Percentiles rank a stretch among this genome's conserved stretches.
phyloP scores from a whole-genome alignment of 2,329 filamentous ascomycete species.

The Colletotrichum cuscutae region DNA sequence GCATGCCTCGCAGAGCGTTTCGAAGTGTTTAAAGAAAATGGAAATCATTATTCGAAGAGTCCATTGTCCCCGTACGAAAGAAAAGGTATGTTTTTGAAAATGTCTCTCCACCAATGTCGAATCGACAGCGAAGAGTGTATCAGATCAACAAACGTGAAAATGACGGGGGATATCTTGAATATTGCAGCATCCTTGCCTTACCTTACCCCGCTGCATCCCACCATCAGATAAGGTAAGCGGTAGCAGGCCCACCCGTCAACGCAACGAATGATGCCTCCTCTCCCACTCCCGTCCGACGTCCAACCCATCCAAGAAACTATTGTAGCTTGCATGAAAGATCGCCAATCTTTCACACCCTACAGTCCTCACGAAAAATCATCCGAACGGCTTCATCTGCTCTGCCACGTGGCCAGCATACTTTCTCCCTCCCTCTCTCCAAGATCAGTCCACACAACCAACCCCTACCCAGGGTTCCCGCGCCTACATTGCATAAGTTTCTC shows the following conservation, averaged over 20 bases:
- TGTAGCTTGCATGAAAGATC: conserved; percentile 2
- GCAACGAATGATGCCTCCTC: background rate
- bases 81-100: background rate
- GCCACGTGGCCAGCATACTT: conserved; percentile 14
- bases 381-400: background rate
- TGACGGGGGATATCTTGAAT: background rate
- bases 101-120: background rate
- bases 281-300: background rate
- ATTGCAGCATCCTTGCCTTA: conserved; percentile 9
- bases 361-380: background rate
- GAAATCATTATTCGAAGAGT: background rate
- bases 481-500: background rate
- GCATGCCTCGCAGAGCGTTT: background rate
- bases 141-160: background rate
- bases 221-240: conserved; percentile 32
- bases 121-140: background rate
- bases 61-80: background rate
- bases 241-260: background rate
- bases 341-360: background rate
- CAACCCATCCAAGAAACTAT: background rate
- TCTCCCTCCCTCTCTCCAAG: background rate
- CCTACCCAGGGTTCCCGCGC: background rate
- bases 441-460: background rate
- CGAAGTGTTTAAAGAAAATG: background rate
- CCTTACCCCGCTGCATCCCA: conserved; percentile 31